Percentiles rank a stretch among this genome's conserved stretches.
These are phyloP conservation scores for Nicotiana tomentosiformis DNA, from an alignment of 257 asterid genomes.

Conservation along the genomic window DNA sequence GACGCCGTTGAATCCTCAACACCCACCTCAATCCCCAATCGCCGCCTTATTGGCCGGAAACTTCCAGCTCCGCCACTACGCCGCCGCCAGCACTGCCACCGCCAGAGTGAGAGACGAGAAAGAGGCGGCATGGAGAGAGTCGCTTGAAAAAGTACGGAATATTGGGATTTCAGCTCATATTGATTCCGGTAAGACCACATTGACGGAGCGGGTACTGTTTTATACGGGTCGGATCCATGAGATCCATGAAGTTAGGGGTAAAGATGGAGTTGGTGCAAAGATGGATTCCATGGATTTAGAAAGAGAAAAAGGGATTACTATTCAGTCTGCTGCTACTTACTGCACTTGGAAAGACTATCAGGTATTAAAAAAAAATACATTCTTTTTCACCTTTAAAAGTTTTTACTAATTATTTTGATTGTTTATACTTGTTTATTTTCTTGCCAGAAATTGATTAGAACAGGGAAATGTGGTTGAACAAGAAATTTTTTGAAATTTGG, in stretches of 20 bases:
- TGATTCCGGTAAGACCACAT: constrained; percentile 93
- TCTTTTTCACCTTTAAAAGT: not conserved
- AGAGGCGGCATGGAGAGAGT: constrained; percentile 78
- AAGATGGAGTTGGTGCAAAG: constrained; percentile 96
- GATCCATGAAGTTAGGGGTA: constrained; percentile 95
- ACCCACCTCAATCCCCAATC: constrained; percentile 27
- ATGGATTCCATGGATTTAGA: constrained; percentile 99
- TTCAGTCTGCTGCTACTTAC: constrained; percentile 96
- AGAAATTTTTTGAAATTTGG: too few species aligned
- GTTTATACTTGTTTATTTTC: not conserved
- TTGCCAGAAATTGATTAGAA: not conserved
- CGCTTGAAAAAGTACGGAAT: constrained; percentile 69
- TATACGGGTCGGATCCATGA: constrained; percentile 98
- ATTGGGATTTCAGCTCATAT: constrained; percentile 97
- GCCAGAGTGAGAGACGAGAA: constrained; percentile 70
- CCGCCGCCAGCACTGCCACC: constrained; percentile 68
- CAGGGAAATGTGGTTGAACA: not conserved
- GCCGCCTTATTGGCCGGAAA: constrained; percentile 52
- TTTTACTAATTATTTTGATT: not conserved
- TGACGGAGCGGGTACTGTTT: constrained; percentile 80
- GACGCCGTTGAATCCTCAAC: constrained; percentile 14
- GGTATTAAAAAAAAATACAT: constrained; percentile 26
- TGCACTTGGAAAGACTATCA: constrained; percentile 92
- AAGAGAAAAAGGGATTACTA: constrained; percentile 97
- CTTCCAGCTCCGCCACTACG: constrained; percentile 53